Base-by-base conservation (phyloP, 148 eudicot species). In the Amaranthus palmeri region DNA sequence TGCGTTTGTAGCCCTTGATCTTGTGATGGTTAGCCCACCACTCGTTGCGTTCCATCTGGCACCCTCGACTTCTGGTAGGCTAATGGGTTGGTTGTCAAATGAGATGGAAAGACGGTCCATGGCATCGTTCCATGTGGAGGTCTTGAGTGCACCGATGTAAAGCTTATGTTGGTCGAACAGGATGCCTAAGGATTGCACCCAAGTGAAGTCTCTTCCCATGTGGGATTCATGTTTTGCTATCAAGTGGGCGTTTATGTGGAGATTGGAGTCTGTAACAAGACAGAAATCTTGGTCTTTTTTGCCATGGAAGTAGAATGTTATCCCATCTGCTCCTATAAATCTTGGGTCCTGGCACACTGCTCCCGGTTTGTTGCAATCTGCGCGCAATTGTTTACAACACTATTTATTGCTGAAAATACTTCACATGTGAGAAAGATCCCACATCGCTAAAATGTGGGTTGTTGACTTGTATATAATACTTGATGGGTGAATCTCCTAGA, bases 221-320 rank as follows among this genome's bases (percentile, higher is more conserved):
- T 78, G 73, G 7, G 82, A 36, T 69, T 83, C 83, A 51, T 83
- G 69, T 57, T 76, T 84, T 7, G 90, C 92, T 10, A 88, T 88
- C 81, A 88, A 88, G 72, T 85, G 93, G 11, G 83, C 93, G 74
- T 88, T 88, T 54, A 88, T 84, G 76, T 88, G 92, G 79, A 88
- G 85, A 81, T 84, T 88, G 18, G 81, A 58, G 74, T 88, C 85
- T 7, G 92, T 41, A 15, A 88, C 85, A 3, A 88, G 77, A 81
- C 92, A 88, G 63, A 88, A 88, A 66, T 88, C 83, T 69, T 78
- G 74, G 58, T 86, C 84, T 56, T 88, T 88, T 69, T 81, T 86
- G 10, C 92, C 92, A 18, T 88, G 89, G 84, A 84, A 88, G 80
- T 86, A 86, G 78, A 86, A 86, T 43, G 88, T 86, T 62, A 83